These are phyloP conservation scores for Byssothecium circinans DNA, from an alignment of 2,329 filamentous ascomycete genomes.

Conservation along the genomic window DNA sequence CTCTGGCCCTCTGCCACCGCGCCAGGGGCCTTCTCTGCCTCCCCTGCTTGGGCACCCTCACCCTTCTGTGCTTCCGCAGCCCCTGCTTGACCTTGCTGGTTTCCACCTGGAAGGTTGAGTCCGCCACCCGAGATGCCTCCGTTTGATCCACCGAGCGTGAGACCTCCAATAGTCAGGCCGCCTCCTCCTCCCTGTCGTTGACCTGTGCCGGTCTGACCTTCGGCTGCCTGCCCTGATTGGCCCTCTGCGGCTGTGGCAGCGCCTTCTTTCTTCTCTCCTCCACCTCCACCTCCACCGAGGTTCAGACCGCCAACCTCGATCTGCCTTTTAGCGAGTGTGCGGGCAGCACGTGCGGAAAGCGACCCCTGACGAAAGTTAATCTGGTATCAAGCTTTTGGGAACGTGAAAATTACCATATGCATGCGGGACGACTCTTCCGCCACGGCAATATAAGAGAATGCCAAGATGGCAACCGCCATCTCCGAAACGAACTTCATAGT, in stretches of 20 bases:
- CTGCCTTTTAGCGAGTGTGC: constrained; percentile 18
- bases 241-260: background rate
- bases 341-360: constrained; percentile 14
- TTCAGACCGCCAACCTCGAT: constrained; percentile 20
- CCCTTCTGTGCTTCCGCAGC: background rate
- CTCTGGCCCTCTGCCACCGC: no score
- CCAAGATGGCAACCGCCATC: constrained; percentile 21
- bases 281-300: no score
- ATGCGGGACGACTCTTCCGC: constrained; percentile 20
- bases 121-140: constrained; percentile 31
- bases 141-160: constrained; percentile 33
- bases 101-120: constrained; percentile 14
- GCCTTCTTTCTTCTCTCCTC: constrained; percentile 3
- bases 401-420: constrained; percentile 22
- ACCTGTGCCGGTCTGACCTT: no score
- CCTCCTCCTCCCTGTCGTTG: constrained; percentile 18
- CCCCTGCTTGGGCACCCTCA: no score
- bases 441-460: constrained; percentile 24
- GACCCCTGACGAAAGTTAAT: constrained; percentile 11
- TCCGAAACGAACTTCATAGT: constrained; percentile 30
- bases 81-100: constrained; percentile 7
- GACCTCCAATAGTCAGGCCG: constrained; percentile 28
- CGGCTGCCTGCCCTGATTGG: no score
- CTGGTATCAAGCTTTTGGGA: background rate
- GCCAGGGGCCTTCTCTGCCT: no score